These are phyloP conservation scores for Phytophthora constricta DNA, from an alignment of 352 stramenopile species.

Conservation along the genomic window DNA sequence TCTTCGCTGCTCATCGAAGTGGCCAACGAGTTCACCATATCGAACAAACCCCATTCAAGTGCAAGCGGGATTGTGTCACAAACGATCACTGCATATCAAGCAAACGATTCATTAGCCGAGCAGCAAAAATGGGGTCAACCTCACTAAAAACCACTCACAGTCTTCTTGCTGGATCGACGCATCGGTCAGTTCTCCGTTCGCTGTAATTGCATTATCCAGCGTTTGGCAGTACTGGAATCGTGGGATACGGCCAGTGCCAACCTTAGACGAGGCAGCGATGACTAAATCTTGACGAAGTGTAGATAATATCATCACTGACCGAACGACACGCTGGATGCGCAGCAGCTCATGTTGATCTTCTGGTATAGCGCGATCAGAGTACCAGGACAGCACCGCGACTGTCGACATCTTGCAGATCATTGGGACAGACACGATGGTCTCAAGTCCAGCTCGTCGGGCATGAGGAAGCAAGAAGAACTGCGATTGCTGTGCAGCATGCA, in stretches of 20 bases:
- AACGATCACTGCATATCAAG: constrained; percentile 47
- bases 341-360: constrained; percentile 74
- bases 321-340: constrained; percentile 71
- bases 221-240: constrained; percentile 83
- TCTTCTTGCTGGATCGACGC: constrained; percentile 47
- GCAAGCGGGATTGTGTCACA: constrained; percentile 67
- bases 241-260: constrained; percentile 45
- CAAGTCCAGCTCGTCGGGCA: constrained; percentile 64
- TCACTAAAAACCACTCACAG: constrained; percentile 36
- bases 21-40: constrained; percentile 66
- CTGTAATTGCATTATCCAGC: constrained; percentile 75
- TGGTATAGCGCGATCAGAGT: constrained; percentile 53
- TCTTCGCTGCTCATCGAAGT: constrained; percentile 89
- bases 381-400: constrained; percentile 84
- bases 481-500: constrained; percentile 54
- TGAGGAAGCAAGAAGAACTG: constrained; percentile 82
- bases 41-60: constrained; percentile 76
- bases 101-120: constrained; percentile 26
- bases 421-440: constrained; percentile 72
- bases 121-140: constrained; percentile 4
- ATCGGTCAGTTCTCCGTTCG: constrained; percentile 71
- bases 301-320: constrained; percentile 70
- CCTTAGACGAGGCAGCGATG: constrained; percentile 34
- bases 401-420: constrained; percentile 89
- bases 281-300: constrained; percentile 63